Base-by-base conservation (phyloP, 345 rosid species). In the Psidium guajava region DNA sequence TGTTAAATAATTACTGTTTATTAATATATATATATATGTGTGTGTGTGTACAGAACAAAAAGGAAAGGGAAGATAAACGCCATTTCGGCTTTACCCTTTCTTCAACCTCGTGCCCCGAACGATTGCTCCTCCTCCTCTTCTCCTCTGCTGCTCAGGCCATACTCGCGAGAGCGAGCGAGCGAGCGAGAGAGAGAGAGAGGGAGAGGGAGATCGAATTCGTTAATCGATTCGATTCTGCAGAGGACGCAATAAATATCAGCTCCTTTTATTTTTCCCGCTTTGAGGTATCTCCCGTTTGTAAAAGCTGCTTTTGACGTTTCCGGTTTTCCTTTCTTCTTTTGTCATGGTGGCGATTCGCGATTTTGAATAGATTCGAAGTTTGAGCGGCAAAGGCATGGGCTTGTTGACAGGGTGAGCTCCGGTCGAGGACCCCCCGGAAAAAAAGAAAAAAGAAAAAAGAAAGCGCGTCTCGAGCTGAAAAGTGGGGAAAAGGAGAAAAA, bases 291-390 rank as follows among this genome's bases (percentile, higher is more conserved):
- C 24, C 24, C n/a, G 55, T 24, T 24, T 54, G 55, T 74, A 55
- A 27, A 81, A 82, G 86, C 61, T 83, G 56, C 61, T 82, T 86
- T 82, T 25, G 61, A 20, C 18, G 18, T 51, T 53, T 52, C 22
- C 25, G 64, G 44, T 42, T 53, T 49, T 40, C 11, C 32, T 25
- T 42, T 69, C 64, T 47, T 40, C 55, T 28, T 32, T 82, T 44
- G 28, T 54, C 64, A 52, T 81, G 75, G 47, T 83, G 61, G 47
- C 42, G 86, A 56, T 55, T 82, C 64, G 4, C 9, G 56, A 5
- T 87, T 87, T 85, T 86, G 91, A 90, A 85, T 88, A 53, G 84
- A 86, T 87, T 88, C 91, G 85, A 86, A 82, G 86, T 82, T 88
- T 85, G 61, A 83, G 82, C 59, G 24, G 57, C 86, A 85, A 89